Evolutionary conservation across 768 basidiomycete genomes (phyloP).

Genomic region (Tulasnella sp.): DNA sequence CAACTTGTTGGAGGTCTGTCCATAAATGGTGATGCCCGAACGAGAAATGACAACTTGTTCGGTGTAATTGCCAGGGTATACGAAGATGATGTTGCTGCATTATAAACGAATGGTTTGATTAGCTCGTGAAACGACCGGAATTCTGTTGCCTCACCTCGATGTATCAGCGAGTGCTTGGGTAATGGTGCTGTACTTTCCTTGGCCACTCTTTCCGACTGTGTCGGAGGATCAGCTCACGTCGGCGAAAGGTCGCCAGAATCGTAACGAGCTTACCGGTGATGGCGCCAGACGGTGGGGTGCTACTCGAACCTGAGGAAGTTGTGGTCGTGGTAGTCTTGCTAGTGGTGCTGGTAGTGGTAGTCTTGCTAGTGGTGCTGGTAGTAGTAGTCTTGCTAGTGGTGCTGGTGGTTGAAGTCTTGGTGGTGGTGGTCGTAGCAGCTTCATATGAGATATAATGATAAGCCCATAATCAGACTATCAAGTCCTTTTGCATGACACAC

Average conservation of each 20-base stretch:
- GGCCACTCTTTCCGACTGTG: neutral
- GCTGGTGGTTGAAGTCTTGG: neutral
- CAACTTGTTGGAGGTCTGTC: constrained; percentile 11
- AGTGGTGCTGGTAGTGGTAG: neutral
- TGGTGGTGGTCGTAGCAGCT: neutral
- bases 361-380: neutral
- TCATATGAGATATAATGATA: neutral
- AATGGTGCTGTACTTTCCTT: constrained; percentile 22
- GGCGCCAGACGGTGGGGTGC: neutral
- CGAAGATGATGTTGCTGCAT: neutral
- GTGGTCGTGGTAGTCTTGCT: neutral
- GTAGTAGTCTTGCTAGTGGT: neutral
- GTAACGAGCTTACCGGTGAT: no score
- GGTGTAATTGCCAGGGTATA: constrained; percentile 8
- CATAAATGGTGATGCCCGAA: constrained; percentile 23
- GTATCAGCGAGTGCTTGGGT: constrained; percentile 25
- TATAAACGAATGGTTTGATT: neutral
- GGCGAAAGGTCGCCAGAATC: no score
- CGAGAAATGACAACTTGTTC: constrained; percentile 11
- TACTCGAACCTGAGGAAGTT: neutral
- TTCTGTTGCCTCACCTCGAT: constrained; percentile 8
- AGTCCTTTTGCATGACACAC: neutral
- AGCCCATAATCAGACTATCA: neutral
- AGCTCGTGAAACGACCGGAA: neutral
- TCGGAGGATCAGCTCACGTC: no score